A percentile compares a stretch with the other conserved stretches of the same genome.
These are phyloP conservation scores for Silene uniflora DNA, from an alignment of 148 eudicot species.

Conservation along the genomic window DNA sequence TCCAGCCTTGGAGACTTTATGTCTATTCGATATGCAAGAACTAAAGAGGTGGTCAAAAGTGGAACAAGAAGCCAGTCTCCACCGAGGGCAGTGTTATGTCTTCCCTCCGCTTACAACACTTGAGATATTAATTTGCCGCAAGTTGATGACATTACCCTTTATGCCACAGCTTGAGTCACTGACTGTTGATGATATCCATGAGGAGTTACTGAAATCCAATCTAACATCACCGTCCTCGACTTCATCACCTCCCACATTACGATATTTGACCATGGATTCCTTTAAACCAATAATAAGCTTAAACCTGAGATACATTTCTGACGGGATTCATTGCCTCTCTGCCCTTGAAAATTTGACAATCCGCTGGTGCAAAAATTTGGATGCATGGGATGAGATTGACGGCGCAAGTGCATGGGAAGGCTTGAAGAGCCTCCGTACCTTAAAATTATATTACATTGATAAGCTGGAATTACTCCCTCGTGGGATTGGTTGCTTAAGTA, in stretches of 20 bases:
- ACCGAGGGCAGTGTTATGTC: not conserved
- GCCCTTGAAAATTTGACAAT: conserved; percentile 10
- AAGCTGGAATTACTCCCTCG: not conserved
- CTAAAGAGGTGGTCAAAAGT: not conserved
- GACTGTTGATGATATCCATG: no score
- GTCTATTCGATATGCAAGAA: not conserved
- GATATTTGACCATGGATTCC: no score
- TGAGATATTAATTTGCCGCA: not conserved
- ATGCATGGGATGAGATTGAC: no score
- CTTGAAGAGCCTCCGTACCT: no score
- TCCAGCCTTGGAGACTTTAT: conserved; percentile 1
- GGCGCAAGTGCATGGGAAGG: not conserved
- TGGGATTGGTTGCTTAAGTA: not conserved
- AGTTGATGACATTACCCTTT: no score
- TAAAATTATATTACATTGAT: conserved; percentile 1
- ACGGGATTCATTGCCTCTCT: conserved; percentile 6
- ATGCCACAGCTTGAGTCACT: no score
- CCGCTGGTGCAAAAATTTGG: conserved; percentile 8
- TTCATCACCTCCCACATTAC: no score
- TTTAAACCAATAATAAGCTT: no score
- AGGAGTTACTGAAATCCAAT: no score
- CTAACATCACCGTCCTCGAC: no score
- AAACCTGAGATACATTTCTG: not conserved
- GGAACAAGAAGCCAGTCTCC: not conserved
- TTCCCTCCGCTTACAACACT: no score